These are phyloP conservation scores for Trichoderma sp. DNA, from an alignment of 2,329 filamentous ascomycete species.

Conservation along the genomic window DNA sequence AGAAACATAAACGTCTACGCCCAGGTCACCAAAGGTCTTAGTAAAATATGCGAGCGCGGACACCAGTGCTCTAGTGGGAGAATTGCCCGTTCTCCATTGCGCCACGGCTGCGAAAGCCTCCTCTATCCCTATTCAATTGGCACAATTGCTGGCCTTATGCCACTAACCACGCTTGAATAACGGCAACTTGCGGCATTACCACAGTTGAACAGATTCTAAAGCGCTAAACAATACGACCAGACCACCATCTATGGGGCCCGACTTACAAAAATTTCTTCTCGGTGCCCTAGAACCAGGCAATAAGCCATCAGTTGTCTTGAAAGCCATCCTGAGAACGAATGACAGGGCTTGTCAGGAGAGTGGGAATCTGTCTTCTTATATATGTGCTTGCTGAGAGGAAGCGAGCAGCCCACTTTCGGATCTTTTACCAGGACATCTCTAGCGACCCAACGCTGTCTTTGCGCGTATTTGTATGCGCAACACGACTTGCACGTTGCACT, in stretches of 20 bases:
- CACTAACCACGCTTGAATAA: neutral
- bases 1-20: neutral
- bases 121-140: neutral
- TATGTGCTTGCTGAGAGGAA: neutral
- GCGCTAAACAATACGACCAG: neutral
- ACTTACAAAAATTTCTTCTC: neutral
- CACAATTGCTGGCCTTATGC: neutral
- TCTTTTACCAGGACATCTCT: conserved; percentile 3
- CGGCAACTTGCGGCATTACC: conserved; percentile 9
- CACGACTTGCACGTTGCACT: neutral
- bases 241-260: neutral
- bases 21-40: neutral
- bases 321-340: conserved; percentile 5
- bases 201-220: too few relatives aligned
- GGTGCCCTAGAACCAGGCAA: neutral
- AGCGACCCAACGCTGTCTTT: neutral
- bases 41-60: neutral
- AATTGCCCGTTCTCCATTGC: neutral
- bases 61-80: conserved; percentile 14
- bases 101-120: conserved; percentile 3
- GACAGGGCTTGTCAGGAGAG: neutral
- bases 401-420: neutral
- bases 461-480: neutral
- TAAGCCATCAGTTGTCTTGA: neutral
- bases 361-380: conserved; percentile 10